Evolutionary conservation across 805 yeast genomes (phyloP).

Genomic region (Barnettozyma siamensis): DNA sequence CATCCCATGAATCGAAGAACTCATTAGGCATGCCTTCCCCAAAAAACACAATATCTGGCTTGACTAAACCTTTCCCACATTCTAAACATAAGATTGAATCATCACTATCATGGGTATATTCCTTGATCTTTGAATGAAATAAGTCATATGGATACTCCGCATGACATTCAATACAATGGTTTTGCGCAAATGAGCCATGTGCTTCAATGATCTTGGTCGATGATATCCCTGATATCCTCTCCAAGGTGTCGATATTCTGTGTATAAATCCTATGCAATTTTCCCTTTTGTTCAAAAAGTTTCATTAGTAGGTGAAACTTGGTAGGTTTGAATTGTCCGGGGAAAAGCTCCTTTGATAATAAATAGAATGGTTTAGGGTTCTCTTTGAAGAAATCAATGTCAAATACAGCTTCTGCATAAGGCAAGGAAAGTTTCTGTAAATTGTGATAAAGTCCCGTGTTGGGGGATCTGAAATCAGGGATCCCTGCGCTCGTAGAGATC

Average conservation of each 20-base stretch:
- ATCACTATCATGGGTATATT: conserved; percentile 1
- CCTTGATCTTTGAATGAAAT: conserved; percentile 35
- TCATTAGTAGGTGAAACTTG: conserved; percentile 69
- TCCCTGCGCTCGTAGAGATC: conserved; percentile 87
- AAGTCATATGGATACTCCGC: conserved; percentile 43
- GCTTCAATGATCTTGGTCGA: conserved; percentile 75
- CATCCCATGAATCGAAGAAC: conserved; percentile 67
- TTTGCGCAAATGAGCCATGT: conserved; percentile 86
- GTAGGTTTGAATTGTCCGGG: conserved; percentile 89
- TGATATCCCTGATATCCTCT: conserved; percentile 72
- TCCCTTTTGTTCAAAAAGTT: conserved; percentile 57
- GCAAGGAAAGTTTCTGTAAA: conserved; percentile 64
- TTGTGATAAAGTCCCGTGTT: conserved; percentile 85
- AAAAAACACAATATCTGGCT: conserved; percentile 92
- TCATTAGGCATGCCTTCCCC: conserved; percentile 78
- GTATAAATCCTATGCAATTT: conserved; percentile 70
- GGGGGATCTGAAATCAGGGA: conserved; percentile 93
- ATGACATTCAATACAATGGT: conserved; percentile 77
- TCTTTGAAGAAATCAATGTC: conserved; percentile 76
- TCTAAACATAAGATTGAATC: conserved; percentile 43
- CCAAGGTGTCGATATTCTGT: conserved; percentile 91
- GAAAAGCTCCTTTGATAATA: conserved; percentile 75
- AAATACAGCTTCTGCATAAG: conserved; percentile 94
- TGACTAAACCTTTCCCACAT: conserved; percentile 66
- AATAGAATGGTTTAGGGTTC: conserved; percentile 79